Evolutionary conservation across 306 rosid species (phyloP), one percentile per base, ranked within the genome.

Genomic region (Erythrophleum fordii): DNA sequence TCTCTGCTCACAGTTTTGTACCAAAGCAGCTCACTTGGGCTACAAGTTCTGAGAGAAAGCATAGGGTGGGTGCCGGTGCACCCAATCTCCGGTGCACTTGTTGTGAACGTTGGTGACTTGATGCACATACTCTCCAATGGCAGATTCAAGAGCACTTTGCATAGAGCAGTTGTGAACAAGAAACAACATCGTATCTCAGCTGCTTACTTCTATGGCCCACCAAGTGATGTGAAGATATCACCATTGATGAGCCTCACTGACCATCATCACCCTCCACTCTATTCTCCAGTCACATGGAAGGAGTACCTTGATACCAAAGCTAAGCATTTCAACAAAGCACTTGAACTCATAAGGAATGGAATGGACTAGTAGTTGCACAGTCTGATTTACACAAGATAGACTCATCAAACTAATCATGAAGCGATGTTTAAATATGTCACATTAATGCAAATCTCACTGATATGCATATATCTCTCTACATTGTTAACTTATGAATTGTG

Each of bases 131-230:
- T 87, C 18, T 80, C 90, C 17, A 87, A 89, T 17, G 91, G 87
- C 13, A 77, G 9, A 7, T 83, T 80, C 81, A 80, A 51, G 70
- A 89, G 83, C 34, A 39, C 49, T 0, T 0, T 71, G 69, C 95
- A 89, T 45, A 90, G 89, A 29, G 95, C 77, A 46, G 73, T 81
- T 11, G 88, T 87, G 34, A 81, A 77, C 53, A 13, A 78, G 25
- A 52, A n/a, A 25, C 73, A 29, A 18, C 89, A 86, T 14, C 83
- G 89, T 0, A 1, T 81, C 42, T 84, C 93, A 0, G 25, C 45
- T 1, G 90, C 86, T 0, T 87, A 86, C 80, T 86, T 89, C 77
- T 86, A 82, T 9, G 85, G 88, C 22, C 91, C 93, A 6, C 87
- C 91, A 0, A 5, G 0, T 0, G 80, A 82, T 11, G 72, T 73